Percentiles rank a stretch among this genome's conserved stretches.
These are phyloP conservation scores for Cryptococcus sp. DNA, from an alignment of 1,284 basidiomycete species.

Conservation along the genomic window DNA sequence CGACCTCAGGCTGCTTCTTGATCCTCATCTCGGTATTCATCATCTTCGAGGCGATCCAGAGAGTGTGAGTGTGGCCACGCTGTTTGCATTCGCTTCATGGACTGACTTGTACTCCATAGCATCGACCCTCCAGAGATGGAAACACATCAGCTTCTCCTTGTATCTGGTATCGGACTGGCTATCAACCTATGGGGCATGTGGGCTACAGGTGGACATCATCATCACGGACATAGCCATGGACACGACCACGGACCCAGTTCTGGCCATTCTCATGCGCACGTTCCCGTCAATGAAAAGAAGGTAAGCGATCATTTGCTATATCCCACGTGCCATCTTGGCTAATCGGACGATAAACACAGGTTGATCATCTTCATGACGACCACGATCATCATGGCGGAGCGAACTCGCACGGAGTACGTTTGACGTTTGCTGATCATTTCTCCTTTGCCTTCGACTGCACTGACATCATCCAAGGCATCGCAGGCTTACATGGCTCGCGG, in stretches of 20 bases:
- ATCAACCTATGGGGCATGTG: constrained; percentile 99
- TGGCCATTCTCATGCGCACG: constrained; percentile 20
- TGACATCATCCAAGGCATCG: background rate
- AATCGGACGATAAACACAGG: background rate
- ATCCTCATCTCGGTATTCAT: constrained; percentile 98
- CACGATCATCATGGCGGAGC: constrained; percentile 4
- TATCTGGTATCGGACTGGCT: constrained; percentile 82
- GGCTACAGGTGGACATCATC: constrained; percentile 94
- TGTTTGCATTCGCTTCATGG: too few species aligned
- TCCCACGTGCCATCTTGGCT: too few species aligned
- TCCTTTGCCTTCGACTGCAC: too few species aligned
- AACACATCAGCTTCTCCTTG: constrained; percentile 85
- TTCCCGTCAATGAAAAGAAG: constrained; percentile 29
- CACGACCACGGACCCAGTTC: constrained; percentile 55
- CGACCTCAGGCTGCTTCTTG: constrained; percentile 66
- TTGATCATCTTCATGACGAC: constrained; percentile 17
- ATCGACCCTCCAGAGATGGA: constrained; percentile 98
- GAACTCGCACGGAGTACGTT: constrained; percentile 12
- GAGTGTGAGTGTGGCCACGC: constrained; percentile 67
- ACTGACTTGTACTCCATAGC: constrained; percentile 53
- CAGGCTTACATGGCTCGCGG: background rate
- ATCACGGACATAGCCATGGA: constrained; percentile 61
- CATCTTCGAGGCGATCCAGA: constrained; percentile 94
- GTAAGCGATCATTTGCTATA: constrained; percentile 5
- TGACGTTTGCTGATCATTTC: background rate